Conservation (phyloP, 2,329 filamentous ascomycete species). For the Scytalidium sp. region DNA sequence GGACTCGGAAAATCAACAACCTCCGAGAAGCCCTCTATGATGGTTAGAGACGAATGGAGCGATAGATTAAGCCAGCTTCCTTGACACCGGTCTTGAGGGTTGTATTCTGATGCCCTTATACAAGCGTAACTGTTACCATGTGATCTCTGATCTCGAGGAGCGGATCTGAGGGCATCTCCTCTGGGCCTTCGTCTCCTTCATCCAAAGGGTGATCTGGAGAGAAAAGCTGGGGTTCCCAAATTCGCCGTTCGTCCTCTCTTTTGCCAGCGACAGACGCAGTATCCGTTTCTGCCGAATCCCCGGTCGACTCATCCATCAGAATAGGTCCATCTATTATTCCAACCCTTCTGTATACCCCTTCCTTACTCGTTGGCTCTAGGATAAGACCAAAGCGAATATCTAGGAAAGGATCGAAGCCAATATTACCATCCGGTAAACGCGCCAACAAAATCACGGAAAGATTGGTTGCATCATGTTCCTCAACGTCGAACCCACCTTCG, state of each 20-base stretch:
- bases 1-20: too few relatives aligned
- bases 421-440: neutral
- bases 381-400: neutral
- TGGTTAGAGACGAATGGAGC: too few relatives aligned
- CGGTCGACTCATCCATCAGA: neutral
- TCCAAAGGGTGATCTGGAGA: neutral
- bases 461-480: neutral
- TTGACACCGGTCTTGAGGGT: too few relatives aligned
- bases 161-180: neutral
- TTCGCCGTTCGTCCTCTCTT: slow-evolving; percentile 39
- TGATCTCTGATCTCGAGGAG: neutral
- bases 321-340: neutral
- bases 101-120: neutral
- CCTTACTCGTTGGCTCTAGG: neutral
- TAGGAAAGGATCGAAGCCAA: neutral
- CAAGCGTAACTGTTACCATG: neutral
- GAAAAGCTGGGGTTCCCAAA: slow-evolving; percentile 75
- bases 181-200: neutral
- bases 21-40: too few relatives aligned
- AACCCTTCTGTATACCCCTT: neutral
- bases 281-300: neutral
- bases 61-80: too few relatives aligned
- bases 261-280: neutral
- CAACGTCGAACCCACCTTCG: neutral
- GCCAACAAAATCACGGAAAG: neutral